A percentile compares a stretch with the other conserved stretches of the same genome.
phyloP scores from a whole-genome alignment of 306 rosid species.

The Casuarina equisetifolia region DNA sequence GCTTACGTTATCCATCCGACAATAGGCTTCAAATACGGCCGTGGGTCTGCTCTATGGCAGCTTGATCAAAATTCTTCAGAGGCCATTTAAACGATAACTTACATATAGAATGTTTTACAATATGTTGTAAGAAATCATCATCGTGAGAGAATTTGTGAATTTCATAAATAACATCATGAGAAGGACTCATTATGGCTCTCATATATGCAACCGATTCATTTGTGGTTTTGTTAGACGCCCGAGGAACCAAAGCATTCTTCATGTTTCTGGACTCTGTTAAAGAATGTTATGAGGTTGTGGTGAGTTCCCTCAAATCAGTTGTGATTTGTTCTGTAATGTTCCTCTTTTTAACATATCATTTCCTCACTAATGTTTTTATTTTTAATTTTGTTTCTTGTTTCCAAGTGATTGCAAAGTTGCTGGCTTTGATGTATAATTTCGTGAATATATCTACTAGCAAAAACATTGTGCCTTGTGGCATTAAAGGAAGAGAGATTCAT shows the following conservation, averaged over 20 bases:
- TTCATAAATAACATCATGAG: no score
- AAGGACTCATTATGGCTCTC: slow-evolving; percentile 77
- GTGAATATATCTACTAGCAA: slow-evolving; percentile 80
- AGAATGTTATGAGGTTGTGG: slow-evolving; percentile 94
- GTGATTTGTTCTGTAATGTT: slow-evolving; percentile 7
- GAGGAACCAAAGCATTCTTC: slow-evolving; percentile 80
- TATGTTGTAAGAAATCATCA: no score
- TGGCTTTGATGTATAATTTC: slow-evolving; percentile 89
- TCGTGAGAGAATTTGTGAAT: no score
- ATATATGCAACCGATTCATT: slow-evolving; percentile 73
- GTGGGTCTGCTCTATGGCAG: no score
- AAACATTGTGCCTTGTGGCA: slow-evolving; percentile 80
- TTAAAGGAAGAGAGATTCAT: slow-evolving; percentile 96
- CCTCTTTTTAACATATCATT: slow-evolving; percentile 7
- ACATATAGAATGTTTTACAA: no score
- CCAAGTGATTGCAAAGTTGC: slow-evolving; percentile 94
- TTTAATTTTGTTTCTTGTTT: background rate
- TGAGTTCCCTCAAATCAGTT: slow-evolving; percentile 29
- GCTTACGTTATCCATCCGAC: no score
- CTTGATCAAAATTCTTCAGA: no score
- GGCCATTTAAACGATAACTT: no score
- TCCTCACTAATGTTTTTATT: background rate
- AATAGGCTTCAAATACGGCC: no score
- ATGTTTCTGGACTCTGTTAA: slow-evolving; percentile 71
- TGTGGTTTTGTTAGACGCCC: slow-evolving; percentile 78